A percentile compares a stretch with the other conserved stretches of the same genome.
Conservation (phyloP, 2,329 filamentous ascomycete genomes). For the Paracoccidioides lutzii region DNA sequence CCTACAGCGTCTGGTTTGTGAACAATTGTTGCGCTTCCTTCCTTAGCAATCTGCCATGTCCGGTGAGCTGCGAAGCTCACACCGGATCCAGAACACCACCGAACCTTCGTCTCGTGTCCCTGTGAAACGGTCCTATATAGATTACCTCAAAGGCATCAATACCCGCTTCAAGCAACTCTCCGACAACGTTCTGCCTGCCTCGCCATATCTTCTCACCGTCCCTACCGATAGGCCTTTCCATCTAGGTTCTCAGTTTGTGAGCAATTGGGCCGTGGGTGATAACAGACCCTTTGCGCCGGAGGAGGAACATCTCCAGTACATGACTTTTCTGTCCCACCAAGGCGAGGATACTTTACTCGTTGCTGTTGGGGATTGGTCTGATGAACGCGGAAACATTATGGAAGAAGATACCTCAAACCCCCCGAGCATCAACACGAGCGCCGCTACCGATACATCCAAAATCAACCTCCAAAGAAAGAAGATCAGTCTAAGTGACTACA, state of each 20-base stretch:
- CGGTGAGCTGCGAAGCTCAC: constrained; percentile 7
- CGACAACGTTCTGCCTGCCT: constrained; percentile 30
- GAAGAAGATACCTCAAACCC: constrained; percentile 26
- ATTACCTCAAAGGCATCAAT: constrained; percentile 17
- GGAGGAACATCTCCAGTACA: constrained; percentile 49
- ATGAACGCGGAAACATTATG: constrained; percentile 35
- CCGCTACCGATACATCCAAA: constrained; percentile 26
- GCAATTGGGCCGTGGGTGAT: constrained; percentile 36
- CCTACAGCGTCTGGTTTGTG: background rate
- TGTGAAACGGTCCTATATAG: constrained; percentile 10
- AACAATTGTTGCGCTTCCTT: background rate
- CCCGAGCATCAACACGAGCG: constrained; percentile 30
- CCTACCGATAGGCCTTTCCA: constrained; percentile 35
- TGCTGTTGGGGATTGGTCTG: constrained; percentile 42
- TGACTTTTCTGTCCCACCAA: constrained; percentile 49
- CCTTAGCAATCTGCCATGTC: constrained; percentile 10
- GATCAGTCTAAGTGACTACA: constrained; percentile 49
- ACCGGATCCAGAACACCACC: constrained; percentile 3
- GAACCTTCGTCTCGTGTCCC: constrained; percentile 3
- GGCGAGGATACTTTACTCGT: constrained; percentile 40
- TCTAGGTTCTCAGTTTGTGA: constrained; percentile 29
- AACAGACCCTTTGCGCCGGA: constrained; percentile 41
- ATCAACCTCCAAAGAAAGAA: constrained; percentile 43
- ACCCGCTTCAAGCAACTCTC: constrained; percentile 27
- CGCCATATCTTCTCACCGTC: constrained; percentile 35